These are phyloP conservation scores for Cryphonectria parasitica DNA, from an alignment of 2,329 filamentous ascomycete genomes.

Conservation along the genomic window DNA sequence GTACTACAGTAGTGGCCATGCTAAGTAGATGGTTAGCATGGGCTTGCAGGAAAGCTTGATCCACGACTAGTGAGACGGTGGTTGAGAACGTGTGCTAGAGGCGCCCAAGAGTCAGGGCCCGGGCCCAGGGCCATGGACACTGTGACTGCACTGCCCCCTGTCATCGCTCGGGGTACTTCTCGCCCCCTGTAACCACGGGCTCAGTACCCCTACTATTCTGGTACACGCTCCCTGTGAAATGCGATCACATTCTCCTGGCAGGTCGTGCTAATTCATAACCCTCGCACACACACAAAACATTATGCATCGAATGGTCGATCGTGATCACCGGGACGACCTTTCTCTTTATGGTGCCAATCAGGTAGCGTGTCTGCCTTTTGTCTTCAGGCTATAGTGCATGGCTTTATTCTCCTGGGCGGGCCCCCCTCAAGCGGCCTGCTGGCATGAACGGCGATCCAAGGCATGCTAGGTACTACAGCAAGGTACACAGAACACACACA, in stretches of 20 bases:
- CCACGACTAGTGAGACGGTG: not conserved
- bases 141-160: constrained; percentile 1
- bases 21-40: not conserved
- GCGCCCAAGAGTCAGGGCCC: not conserved
- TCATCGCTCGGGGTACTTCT: not conserved
- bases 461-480: not conserved
- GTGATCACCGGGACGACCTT: not conserved
- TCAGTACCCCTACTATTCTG: not conserved
- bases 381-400: constrained; percentile 9
- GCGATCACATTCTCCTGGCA: not conserved
- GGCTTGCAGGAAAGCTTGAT: not conserved
- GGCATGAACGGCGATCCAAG: constrained; percentile 17
- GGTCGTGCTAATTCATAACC: not conserved
- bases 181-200: not conserved
- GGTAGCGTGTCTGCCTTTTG: not conserved
- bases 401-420: constrained; percentile 5
- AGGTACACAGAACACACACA: no score
- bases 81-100: not conserved
- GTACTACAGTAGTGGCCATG: not conserved
- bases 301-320: not conserved
- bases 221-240: not conserved
- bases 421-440: not conserved
- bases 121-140: not conserved
- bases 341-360: not conserved
- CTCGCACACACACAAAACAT: constrained; percentile 4